These are phyloP conservation scores for Neopestalotiopsis sp. DNA, from an alignment of 2,329 filamentous ascomycete genomes.

Conservation along the genomic window DNA sequence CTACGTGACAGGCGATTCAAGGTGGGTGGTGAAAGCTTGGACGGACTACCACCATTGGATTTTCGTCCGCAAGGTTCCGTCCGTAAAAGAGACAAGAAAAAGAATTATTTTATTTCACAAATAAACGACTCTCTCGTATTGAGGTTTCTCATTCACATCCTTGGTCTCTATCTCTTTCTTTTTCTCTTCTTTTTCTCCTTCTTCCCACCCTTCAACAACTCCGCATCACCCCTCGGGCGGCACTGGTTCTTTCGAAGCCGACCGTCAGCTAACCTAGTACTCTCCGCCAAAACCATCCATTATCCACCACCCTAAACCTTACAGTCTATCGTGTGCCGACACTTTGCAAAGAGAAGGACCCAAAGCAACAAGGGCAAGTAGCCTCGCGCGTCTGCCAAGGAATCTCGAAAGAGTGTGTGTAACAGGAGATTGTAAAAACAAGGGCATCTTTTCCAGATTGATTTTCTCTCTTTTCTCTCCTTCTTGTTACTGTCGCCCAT, in stretches of 20 bases:
- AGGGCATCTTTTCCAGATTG: no score
- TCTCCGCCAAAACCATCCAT: no score
- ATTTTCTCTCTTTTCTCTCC: no score
- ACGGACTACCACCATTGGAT: not conserved
- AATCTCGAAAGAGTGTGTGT: no score
- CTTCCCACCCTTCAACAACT: not conserved
- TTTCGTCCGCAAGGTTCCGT: not conserved
- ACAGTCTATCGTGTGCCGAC: no score
- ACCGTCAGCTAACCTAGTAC: not conserved
- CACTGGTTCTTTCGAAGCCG: not conserved
- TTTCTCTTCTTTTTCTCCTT: not conserved
- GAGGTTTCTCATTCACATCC: not conserved
- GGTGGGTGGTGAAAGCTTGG: not conserved
- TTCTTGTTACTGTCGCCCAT: slow-evolving; percentile 17
- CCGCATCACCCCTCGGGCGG: not conserved
- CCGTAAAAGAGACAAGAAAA: not conserved
- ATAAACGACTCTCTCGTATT: not conserved
- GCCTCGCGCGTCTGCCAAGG: no score
- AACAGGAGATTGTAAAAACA: no score
- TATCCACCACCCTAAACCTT: no score
- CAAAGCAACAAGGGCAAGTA: no score
- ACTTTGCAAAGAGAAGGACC: no score
- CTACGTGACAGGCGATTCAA: not conserved
- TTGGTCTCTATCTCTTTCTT: not conserved
- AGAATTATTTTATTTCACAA: not conserved